Evolutionary conservation across 345 rosid genomes (phyloP).

Genomic region (Lepidium africanum): DNA sequence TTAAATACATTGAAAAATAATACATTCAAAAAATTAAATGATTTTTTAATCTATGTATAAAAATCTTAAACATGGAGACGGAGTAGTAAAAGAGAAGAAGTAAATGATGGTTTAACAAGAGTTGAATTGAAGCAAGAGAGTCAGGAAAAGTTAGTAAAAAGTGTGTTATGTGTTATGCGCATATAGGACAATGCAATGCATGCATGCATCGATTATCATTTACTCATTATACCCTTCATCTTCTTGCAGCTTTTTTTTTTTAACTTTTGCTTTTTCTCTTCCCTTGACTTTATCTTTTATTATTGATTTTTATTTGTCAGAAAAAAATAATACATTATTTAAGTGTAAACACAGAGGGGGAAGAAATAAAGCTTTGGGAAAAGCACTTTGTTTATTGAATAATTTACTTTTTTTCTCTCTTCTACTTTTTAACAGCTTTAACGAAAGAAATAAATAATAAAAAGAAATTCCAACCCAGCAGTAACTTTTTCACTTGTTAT

Average conservation of each 20-base stretch:
- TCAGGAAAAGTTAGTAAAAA: conserved; percentile 23
- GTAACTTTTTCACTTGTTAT: conserved; percentile 17
- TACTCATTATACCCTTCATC: conserved; percentile 27
- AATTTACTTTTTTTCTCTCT: neutral
- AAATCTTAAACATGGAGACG: too few species aligned
- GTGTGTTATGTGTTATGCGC: conserved; percentile 5
- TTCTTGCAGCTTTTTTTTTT: conserved; percentile 28
- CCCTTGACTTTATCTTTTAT: conserved; percentile 27
- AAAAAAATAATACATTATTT: neutral
- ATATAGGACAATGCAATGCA: conserved; percentile 26
- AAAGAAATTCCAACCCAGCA: conserved; percentile 12
- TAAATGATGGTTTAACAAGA: conserved; percentile 10
- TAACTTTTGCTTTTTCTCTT: conserved; percentile 21
- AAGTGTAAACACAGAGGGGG: conserved; percentile 11
- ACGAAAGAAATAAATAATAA: neutral
- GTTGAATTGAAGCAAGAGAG: conserved; percentile 13
- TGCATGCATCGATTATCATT: conserved; percentile 33
- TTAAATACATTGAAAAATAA: too few species aligned
- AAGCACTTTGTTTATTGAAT: conserved; percentile 28
- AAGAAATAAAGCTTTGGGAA: conserved; percentile 18
- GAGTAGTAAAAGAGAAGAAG: neutral
- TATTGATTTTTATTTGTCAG: conserved; percentile 4
- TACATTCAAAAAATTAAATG: too few species aligned
- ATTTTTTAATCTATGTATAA: too few species aligned
- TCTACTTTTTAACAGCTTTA: conserved; percentile 18